Evolutionary conservation across 75 land plant species (phyloP), one percentile per base, ranked within the genome.

Genomic region (Selaginella tamariscina): DNA sequence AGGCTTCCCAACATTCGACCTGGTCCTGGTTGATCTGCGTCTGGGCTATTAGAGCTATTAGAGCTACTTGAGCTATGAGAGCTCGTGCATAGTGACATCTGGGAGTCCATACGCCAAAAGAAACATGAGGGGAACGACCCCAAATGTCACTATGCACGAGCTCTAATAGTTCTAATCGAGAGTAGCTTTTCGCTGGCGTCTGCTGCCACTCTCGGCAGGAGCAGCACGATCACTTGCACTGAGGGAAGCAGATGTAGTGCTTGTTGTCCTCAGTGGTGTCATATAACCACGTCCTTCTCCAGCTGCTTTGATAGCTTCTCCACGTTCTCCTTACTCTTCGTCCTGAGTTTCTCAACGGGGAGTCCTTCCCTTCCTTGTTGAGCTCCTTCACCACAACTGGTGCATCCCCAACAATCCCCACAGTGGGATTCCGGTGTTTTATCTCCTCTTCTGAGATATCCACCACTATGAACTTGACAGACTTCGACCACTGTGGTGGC

Each of bases 231-330:
- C 98, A 1, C 76, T 94, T 0, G 98, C 91, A 0, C 76, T 94
- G 11, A 87, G 96, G 15, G 76, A 82, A 56, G 81, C 83, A 32
- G 98, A 94, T 33, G 96, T 94, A 24, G 96, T 78, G 2, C 78
- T 94, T 31, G 82, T 94, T n/a, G n/a, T 89, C 71, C 85, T 87
- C 86, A 94, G 73, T 0, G 98, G 98, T 11, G 98, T 90, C 39
- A 85, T 33, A 69, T 85, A 94, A 87, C 88, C 0, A 94, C 96
- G 62, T 77, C 88, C 73, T 81, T 81, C 18, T 68, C 78, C 70
- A 94, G 49, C 33, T 79, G 73, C 0, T 67, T 79, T 56, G 86
- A 81, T 96, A 94, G 86, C 75, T 74, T 94, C 21, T 77, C 57
- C 56, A 89, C 85, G 80, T 89, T 94, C 0, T 85, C 86, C 57